Base-by-base conservation (phyloP, 2,329 filamentous ascomycete species). In the Pestalotiopsis sp. region DNA sequence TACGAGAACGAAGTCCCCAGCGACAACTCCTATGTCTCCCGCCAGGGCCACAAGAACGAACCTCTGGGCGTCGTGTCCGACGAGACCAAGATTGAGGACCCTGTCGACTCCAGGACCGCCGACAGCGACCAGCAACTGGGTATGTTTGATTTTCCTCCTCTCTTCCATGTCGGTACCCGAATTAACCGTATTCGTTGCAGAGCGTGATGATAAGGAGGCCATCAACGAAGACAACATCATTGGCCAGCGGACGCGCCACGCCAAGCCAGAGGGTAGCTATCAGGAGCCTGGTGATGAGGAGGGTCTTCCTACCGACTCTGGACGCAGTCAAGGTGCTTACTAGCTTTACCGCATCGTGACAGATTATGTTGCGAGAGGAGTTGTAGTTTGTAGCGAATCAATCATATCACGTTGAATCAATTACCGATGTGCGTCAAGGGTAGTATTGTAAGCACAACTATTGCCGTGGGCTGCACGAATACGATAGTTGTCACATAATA, bases 201-300 rank as follows among this genome's bases (percentile, higher is more conserved):
- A 69, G 4, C 75, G 74, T 3, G 80, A 81, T 38, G 80, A 82
- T 2, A 75, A 69, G 25, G 79, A 81, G 1, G 80, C 79, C 2
- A 81, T 82, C 49, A 78, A 82, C 45, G 66, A 75, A 45, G 72
- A 71, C 25, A 82, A 82, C 62, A 81, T 81, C n/a, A 69, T 82
- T 4, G 71, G 74, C 3, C 75, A 77, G 23, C 76, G 78, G 3
- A 81, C 80, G 1, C 78, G 80, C 14, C 73, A 75, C 14, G 78
- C 69, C 4, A 69, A 76, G 56, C 72, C 74, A 1, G 38, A 31
- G 11, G 73, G 75, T 0, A 71, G 69, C 0, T 82, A 82, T 57
- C 67, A 70, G 0, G 78, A 80, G 73, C 78, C 79, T 1, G 78
- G 78, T 0, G 80, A 82, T 27, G 78, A 79, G 7, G 76, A 81